Conservation (phyloP, 352 stramenopile species). For the Plasmopara viticola region DNA sequence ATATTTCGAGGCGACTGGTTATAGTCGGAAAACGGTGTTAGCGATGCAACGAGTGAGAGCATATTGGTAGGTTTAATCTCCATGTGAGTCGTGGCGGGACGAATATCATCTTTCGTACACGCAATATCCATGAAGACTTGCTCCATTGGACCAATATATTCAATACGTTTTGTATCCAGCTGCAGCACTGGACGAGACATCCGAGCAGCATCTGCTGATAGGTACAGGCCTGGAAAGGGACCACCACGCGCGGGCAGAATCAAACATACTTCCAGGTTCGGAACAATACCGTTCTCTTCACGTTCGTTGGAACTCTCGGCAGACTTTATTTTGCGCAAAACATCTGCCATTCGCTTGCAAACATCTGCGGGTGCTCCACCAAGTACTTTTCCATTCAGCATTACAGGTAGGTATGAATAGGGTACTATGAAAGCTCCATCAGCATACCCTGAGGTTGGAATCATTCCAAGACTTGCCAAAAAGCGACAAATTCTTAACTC, state of each 20-base stretch:
- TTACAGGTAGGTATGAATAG: constrained; percentile 91
- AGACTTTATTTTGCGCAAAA: constrained; percentile 71
- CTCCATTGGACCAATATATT: constrained; percentile 98
- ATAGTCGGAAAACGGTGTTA: constrained; percentile 99
- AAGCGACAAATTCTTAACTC: constrained; percentile 77
- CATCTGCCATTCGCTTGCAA: constrained; percentile 80
- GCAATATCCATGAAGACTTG: constrained; percentile 97
- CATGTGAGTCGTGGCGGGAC: constrained; percentile 96
- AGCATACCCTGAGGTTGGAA: constrained; percentile 67
- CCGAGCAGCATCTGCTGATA: constrained; percentile 94
- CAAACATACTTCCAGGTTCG: constrained; percentile 77
- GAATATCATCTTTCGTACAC: constrained; percentile 93
- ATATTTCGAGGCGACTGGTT: constrained; percentile 99
- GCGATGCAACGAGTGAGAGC: constrained; percentile 97
- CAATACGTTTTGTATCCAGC: constrained; percentile 85
- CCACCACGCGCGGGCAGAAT: constrained; percentile 81
- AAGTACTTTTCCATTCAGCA: constrained; percentile 95
- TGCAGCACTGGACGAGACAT: constrained; percentile 93
- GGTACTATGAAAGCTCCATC: constrained; percentile 82
- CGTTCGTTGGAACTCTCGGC: constrained; percentile 44
- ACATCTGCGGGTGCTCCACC: constrained; percentile 82
- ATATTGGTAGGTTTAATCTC: constrained; percentile 99
- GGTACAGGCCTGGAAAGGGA: constrained; percentile 95
- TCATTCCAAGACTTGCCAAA: constrained; percentile 75
- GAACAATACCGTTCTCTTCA: constrained; percentile 56